Base-by-base conservation (phyloP, 1,284 basidiomycete species). In the Fomitopsis betulina region DNA sequence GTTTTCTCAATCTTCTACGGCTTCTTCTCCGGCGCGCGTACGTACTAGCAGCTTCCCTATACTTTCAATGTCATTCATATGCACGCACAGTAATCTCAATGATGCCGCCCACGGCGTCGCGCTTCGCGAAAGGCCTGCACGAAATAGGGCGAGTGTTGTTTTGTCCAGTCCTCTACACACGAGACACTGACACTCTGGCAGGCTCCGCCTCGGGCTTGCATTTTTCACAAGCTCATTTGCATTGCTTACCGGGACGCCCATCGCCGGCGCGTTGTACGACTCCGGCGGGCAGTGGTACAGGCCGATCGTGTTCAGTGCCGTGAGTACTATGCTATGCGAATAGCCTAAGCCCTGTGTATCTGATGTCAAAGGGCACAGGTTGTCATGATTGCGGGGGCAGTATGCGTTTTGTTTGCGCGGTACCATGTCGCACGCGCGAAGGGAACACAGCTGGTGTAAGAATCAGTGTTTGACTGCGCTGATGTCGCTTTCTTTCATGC, bases 21-120 rank as follows among this genome's bases (percentile, higher is more conserved):
- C 12, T 64, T 67, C 60, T 67, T 69, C 56, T 65, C 63, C 17
- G 66, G 66, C 8, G 60, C 56, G n/a, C 63, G 66, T 67, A 53
- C 35, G 66, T 61, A 25, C 23, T 9, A 40, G 5, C 39, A 17
- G 6, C 40, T 42, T 21, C 19, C 40, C 17, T n/a, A 21, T 19
- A 10, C 42, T 43, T 10, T 5, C 19, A 25, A 58, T 65, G 53
- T 25, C 62, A 58, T 19, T 17, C 17, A 33, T 49, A 30, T 8
- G 8, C 27, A 8, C 27, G 27, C 27, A 21, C 39, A 47, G 55
- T 35, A 3, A 56, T 56, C n/a, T 12, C 55, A 1, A 5, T 56
- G n/a, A 23, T 56, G 19, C 55, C 55, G 47, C 55, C 55, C 17
- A 38, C 47, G 17, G 55, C 32, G 17, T 45, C 55, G 5, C 50